Conservation (phyloP, 1,284 basidiomycete genomes). For the Austroboletus rostrupii region DNA sequence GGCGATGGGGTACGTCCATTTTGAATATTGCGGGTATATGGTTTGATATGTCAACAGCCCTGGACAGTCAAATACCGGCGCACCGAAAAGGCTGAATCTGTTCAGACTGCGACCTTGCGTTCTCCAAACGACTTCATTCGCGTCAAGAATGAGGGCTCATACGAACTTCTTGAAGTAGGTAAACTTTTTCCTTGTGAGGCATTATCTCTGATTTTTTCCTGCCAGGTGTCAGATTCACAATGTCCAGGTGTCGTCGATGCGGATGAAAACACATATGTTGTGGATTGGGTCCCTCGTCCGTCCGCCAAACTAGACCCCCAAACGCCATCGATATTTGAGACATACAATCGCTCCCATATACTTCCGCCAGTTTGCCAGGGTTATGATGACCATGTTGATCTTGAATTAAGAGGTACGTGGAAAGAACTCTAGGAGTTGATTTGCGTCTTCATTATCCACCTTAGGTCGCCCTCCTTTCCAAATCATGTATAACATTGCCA, state of each 20-base stretch:
- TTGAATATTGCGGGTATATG: constrained; percentile 4
- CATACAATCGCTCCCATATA: constrained; percentile 64
- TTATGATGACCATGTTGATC: constrained; percentile 71
- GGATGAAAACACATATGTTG: constrained; percentile 61
- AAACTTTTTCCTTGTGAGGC: not conserved
- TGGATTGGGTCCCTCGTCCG: constrained; percentile 77
- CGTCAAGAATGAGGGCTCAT: constrained; percentile 70
- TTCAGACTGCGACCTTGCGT: constrained; percentile 46
- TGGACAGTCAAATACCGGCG: constrained; percentile 80
- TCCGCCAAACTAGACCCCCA: constrained; percentile 55
- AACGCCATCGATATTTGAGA: constrained; percentile 50
- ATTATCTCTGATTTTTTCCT: constrained; percentile 3
- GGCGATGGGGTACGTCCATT: constrained; percentile 71
- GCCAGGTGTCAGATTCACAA: constrained; percentile 76
- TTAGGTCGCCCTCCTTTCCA: constrained; percentile 82
- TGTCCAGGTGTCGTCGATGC: constrained; percentile 74
- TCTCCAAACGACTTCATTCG: constrained; percentile 70
- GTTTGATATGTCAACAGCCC: constrained; percentile 46
- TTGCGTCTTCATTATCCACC: no score
- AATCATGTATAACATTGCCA: constrained; percentile 76
- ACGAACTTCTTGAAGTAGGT: constrained; percentile 69
- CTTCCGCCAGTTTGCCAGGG: constrained; percentile 81
- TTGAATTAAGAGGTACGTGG: constrained; percentile 68
- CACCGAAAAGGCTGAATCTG: constrained; percentile 44
- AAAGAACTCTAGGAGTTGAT: not conserved